Conservation (phyloP, 2,329 filamentous ascomycete species). For the Biscogniauxia sp. region DNA sequence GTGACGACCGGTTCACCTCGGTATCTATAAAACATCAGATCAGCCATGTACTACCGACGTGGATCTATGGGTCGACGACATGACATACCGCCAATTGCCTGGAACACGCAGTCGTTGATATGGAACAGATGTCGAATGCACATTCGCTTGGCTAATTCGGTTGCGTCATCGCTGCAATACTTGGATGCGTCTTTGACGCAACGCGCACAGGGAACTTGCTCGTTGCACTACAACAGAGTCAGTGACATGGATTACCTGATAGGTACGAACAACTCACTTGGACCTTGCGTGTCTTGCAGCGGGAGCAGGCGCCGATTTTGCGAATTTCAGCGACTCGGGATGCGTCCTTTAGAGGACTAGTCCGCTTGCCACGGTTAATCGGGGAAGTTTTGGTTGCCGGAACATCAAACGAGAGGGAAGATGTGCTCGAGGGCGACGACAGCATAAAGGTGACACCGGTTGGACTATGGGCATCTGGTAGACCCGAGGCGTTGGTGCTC, state of each 20-base stretch:
- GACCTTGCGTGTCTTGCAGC: constrained; percentile 48
- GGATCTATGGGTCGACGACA: not conserved
- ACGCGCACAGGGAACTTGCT: constrained; percentile 35
- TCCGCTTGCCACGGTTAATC: constrained; percentile 28
- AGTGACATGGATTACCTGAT: constrained; percentile 21
- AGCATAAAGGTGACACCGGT: constrained; percentile 20
- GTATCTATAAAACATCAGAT: not conserved
- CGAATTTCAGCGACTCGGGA: constrained; percentile 49
- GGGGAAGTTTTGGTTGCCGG: constrained; percentile 18
- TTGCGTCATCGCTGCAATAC: constrained; percentile 16
- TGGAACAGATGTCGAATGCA: constrained; percentile 23
- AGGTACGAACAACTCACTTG: constrained; percentile 37
- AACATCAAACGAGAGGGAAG: constrained; percentile 15
- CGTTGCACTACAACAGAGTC: constrained; percentile 32
- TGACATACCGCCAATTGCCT: constrained; percentile 24
- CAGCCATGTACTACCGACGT: not conserved
- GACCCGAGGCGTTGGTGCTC: constrained; percentile 12
- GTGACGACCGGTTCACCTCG: not conserved
- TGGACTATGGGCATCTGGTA: constrained; percentile 17
- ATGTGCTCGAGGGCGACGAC: constrained; percentile 21
- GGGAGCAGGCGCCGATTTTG: constrained; percentile 46
- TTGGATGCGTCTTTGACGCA: constrained; percentile 27
- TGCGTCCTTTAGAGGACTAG: constrained; percentile 28
- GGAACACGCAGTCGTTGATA: constrained; percentile 21
- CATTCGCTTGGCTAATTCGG: constrained; percentile 26